A percentile compares a stretch with the other conserved stretches of the same genome.
Evolutionary conservation across 2,329 filamentous ascomycete species (phyloP).

Genomic region (Hortaea werneckii): DNA sequence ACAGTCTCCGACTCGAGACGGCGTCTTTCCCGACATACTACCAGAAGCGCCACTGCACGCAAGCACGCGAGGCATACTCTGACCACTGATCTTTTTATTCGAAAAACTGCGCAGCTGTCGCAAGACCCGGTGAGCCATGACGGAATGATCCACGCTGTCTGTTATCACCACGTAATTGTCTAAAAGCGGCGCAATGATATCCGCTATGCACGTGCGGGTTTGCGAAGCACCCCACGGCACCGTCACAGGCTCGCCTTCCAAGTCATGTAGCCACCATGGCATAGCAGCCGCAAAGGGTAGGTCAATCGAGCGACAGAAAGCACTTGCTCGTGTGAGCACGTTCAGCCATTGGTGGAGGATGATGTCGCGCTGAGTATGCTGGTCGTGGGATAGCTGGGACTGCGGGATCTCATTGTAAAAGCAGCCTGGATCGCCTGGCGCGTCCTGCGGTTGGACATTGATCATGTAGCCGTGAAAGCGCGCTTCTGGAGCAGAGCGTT

Average conservation of each 20-base stretch:
- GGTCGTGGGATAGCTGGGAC: slow-evolving; percentile 1
- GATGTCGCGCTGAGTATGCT: slow-evolving; percentile 3
- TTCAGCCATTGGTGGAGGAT: slow-evolving; percentile 5
- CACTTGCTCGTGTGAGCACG: slow-evolving; percentile 1
- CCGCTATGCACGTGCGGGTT: slow-evolving; percentile 4
- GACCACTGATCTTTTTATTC: neutral
- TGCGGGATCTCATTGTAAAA: slow-evolving; percentile 7
- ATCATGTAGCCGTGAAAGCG: slow-evolving; percentile 8
- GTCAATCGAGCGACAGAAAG: slow-evolving; percentile 2
- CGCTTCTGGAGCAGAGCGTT: slow-evolving; percentile 1
- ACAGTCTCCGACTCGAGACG: too few species aligned
- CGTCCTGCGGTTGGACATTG: slow-evolving; percentile 7
- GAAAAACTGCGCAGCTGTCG: slow-evolving; percentile 5
- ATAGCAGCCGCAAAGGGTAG: slow-evolving; percentile 7
- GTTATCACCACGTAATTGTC: slow-evolving; percentile 10
- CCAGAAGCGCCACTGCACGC: neutral
- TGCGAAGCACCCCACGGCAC: neutral
- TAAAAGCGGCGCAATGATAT: slow-evolving; percentile 7
- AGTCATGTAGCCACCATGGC: slow-evolving; percentile 6
- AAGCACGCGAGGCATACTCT: slow-evolving; percentile 1
- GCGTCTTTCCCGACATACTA: too few species aligned
- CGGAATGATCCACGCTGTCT: slow-evolving; percentile 2
- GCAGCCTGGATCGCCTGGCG: neutral
- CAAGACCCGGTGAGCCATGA: neutral
- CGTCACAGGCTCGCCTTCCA: slow-evolving; percentile 5